Evolutionary conservation across 129 eudicot genomes (phyloP).

Genomic region (Mikania micrantha): DNA sequence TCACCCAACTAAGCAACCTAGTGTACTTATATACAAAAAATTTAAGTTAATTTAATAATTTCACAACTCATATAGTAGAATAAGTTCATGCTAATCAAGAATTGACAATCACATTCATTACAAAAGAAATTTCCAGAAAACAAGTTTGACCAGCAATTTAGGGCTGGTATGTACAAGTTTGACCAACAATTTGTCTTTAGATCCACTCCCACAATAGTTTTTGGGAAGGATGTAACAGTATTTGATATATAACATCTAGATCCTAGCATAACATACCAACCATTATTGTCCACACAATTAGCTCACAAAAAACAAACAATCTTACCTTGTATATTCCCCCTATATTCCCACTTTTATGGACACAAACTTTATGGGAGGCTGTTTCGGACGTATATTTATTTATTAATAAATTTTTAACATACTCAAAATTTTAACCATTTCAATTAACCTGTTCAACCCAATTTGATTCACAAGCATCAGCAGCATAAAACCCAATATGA

Average conservation of each 20-base stretch:
- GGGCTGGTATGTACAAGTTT: not conserved
- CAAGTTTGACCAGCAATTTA: not conserved
- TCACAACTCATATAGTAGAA: too few relatives aligned
- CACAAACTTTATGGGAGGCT: too few relatives aligned
- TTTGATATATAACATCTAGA: too few relatives aligned
- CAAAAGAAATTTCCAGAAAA: not conserved
- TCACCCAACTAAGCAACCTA: not conserved
- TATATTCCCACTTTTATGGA: too few relatives aligned
- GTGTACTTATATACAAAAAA: not conserved
- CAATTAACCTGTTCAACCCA: constrained; percentile 2
- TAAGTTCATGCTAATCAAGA: not conserved
- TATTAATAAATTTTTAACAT: too few relatives aligned
- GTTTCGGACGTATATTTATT: too few relatives aligned
- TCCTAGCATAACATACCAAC: too few relatives aligned
- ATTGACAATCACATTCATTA: constrained; percentile 5
- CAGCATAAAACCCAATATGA: not conserved
- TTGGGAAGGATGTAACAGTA: not conserved
- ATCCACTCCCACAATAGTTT: not conserved
- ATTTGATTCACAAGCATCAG: not conserved
- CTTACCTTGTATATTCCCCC: too few relatives aligned
- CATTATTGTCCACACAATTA: too few relatives aligned
- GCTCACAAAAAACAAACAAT: too few relatives aligned
- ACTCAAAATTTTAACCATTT: not conserved
- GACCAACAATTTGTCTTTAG: not conserved
- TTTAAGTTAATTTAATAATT: not conserved